Evolutionary conservation across 2,329 filamentous ascomycete species (phyloP).

Genomic region (Pyrenochaeta sp.): DNA sequence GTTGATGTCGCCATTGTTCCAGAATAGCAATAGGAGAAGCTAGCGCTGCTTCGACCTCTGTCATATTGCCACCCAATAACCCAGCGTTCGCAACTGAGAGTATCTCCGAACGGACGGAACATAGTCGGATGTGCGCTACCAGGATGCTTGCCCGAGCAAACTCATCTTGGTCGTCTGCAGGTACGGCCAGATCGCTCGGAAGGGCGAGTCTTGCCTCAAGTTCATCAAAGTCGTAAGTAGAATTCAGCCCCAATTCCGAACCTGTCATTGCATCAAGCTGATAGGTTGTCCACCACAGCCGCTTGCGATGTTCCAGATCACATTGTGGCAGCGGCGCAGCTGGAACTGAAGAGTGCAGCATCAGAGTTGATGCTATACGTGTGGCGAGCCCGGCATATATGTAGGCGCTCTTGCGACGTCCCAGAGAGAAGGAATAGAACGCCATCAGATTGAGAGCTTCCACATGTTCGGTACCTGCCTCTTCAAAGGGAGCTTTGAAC

Average conservation of each 20-base stretch:
- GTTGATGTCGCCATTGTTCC: too few relatives aligned
- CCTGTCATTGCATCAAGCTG: constrained; percentile 2
- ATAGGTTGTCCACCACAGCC: constrained; percentile 7
- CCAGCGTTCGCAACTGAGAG: too few relatives aligned
- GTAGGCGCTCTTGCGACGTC: neutral
- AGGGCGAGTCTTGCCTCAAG: too few relatives aligned
- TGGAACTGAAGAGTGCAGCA: neutral
- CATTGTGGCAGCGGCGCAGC: neutral
- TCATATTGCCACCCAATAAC: too few relatives aligned
- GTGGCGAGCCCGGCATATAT: neutral
- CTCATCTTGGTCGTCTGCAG: too few relatives aligned
- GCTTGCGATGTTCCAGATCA: constrained; percentile 4
- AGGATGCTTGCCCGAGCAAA: too few relatives aligned
- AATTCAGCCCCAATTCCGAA: constrained; percentile 1
- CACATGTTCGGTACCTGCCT: neutral
- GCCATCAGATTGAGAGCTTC: constrained; percentile 7
- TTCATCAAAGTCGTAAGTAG: too few relatives aligned
- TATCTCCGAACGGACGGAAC: too few relatives aligned
- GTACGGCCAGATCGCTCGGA: too few relatives aligned
- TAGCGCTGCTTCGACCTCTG: too few relatives aligned
- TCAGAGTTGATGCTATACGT: constrained; percentile 2
- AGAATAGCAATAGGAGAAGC: too few relatives aligned
- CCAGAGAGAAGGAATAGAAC: constrained; percentile 1
- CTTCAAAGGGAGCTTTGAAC: constrained; percentile 3
- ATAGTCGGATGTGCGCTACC: too few relatives aligned